Conservation (phyloP, 2,329 filamentous ascomycete genomes). For the Zymoseptoria brevis region DNA sequence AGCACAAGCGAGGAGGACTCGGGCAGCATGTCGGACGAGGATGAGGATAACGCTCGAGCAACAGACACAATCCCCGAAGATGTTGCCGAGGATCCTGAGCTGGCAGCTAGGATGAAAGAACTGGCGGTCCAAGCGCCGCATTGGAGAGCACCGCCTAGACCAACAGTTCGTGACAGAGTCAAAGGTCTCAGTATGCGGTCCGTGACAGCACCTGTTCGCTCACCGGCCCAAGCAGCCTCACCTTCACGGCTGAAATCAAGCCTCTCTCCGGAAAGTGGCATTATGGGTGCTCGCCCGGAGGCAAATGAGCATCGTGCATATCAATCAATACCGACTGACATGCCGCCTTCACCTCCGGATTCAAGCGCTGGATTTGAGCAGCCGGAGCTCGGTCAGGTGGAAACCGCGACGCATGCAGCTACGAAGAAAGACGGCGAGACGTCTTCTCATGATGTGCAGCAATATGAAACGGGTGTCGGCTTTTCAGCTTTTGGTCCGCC, state of each 20-base stretch:
- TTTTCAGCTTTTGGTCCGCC: too few relatives aligned
- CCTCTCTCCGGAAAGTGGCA: slow-evolving; percentile 23
- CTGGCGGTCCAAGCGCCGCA: slow-evolving; percentile 11
- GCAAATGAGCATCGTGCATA: slow-evolving; percentile 12
- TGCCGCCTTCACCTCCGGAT: slow-evolving; percentile 30
- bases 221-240: slow-evolving; percentile 38
- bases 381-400: background rate
- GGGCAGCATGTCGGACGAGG: slow-evolving; percentile 16
- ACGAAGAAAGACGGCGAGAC: background rate
- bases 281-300: background rate
- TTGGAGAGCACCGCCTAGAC: slow-evolving; percentile 14
- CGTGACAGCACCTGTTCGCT: slow-evolving; percentile 34
- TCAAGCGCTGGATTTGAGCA: slow-evolving; percentile 25
- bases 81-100: slow-evolving; percentile 11
- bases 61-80: slow-evolving; percentile 12
- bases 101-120: slow-evolving; percentile 6
- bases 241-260: slow-evolving; percentile 30
- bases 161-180: slow-evolving; percentile 16
- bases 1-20: slow-evolving; percentile 14
- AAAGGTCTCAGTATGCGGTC: slow-evolving; percentile 22
- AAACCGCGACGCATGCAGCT: background rate
- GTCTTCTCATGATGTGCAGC: background rate
- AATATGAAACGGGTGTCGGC: too few relatives aligned
- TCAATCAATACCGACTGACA: slow-evolving; percentile 27
- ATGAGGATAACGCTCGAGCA: slow-evolving; percentile 11